These are phyloP conservation scores for Colletotrichum zoysiae DNA, from an alignment of 2,329 filamentous ascomycete genomes.

Conservation along the genomic window DNA sequence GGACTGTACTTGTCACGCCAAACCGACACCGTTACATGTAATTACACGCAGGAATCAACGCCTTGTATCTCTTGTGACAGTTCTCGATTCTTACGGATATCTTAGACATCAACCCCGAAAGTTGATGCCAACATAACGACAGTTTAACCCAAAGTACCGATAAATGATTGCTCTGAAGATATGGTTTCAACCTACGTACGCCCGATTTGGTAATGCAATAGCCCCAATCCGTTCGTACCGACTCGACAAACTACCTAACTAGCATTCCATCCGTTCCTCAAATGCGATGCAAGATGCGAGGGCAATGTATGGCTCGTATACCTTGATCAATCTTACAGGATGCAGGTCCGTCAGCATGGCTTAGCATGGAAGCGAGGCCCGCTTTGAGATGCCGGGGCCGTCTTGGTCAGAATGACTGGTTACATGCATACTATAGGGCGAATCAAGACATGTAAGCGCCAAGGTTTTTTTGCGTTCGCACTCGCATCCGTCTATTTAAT, in stretches of 20 bases:
- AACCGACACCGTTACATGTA: background rate
- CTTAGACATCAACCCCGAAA: no score
- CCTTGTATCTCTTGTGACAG: no score
- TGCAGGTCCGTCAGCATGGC: slow-evolving; percentile 1
- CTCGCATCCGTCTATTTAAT: slow-evolving; percentile 1
- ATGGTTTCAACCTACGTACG: no score
- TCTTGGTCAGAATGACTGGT: background rate
- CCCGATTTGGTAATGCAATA: no score
- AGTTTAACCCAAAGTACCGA: no score
- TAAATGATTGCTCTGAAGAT: no score
- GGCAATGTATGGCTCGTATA: no score
- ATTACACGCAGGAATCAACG: no score
- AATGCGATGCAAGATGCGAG: background rate
- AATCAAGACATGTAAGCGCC: no score
- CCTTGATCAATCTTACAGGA: background rate
- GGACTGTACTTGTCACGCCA: background rate
- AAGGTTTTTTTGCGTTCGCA: slow-evolving; percentile 7
- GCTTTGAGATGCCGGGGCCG: background rate
- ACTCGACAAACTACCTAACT: background rate
- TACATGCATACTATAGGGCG: background rate
- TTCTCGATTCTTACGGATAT: no score
- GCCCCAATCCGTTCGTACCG: no score
- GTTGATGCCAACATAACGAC: no score
- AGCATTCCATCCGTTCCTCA: background rate
- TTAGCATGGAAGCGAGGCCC: background rate